Base-by-base conservation (phyloP, 768 basidiomycete genomes). In the Phylloporus arenicola region DNA sequence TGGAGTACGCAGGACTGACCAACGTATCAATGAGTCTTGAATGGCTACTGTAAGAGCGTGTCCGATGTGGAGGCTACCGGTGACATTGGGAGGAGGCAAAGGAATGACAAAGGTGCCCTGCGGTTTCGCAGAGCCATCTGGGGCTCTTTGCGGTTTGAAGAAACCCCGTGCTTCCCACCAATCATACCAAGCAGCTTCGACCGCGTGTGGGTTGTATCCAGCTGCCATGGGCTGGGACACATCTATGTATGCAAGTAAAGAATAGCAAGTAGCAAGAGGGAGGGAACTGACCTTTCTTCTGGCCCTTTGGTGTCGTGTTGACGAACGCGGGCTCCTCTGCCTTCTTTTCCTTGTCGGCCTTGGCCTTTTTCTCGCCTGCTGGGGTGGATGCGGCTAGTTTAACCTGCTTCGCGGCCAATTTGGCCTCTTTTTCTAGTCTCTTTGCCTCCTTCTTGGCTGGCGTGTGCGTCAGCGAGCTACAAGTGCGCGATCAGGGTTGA, bases 121-220 rank as follows among this genome's bases (percentile, higher is more conserved):
- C 1, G 78, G 73, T 45, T 82, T 81, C 44, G 74, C 68, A 14
- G 78, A 72, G 11, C 83, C 84, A 45, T 86, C 76, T 0, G 75
- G 62, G 0, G 75, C 75, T 14, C 79, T 69, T 51, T 80, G 77
- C 3, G 95, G 92, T 57, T 83, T 80, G 80, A 95, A 96, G 75
- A 86, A 95, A 4, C 92, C 94, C 61, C 92, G 78, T 3, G 82
- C 78, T 33, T 82, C 75, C 95, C 95, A 97, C 96, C 96, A 98
- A 60, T 95, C 92, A 60, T 98, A 98, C 92, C 96, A 97, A 2
- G 92, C 85, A 0, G 93, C 77, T 64, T 98, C 95, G 51, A 98
- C 88, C 30, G 89, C 88, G 56, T 89, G 85, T 8, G 96, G 95
- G 67, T 98, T 93, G 72, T 98, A 99, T 4, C 88, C 90, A n/a